Evolutionary conservation across 495 filamentous ascomycete genomes (phyloP).

Genomic region (Neurospora sp.): DNA sequence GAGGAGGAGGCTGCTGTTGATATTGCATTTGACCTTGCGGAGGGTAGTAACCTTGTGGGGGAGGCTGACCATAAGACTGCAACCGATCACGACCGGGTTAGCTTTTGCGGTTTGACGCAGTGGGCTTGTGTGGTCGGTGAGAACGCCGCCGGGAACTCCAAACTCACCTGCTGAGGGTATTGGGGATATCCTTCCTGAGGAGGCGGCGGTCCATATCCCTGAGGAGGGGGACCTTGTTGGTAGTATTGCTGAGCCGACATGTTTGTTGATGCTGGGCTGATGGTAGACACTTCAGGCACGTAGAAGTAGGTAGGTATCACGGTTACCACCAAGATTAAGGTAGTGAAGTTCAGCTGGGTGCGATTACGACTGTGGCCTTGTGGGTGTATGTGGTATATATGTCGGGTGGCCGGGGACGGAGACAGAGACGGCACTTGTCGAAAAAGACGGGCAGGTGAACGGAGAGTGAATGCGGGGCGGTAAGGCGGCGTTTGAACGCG

Average conservation of each 20-base stretch:
- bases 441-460: not conserved
- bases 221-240: conserved; percentile 16
- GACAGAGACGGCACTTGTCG: not conserved
- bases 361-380: not conserved
- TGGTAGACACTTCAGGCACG: not conserved
- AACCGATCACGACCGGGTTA: not conserved
- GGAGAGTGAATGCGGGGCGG: not conserved
- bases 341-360: not conserved
- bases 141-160: not conserved
- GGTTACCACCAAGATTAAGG: not conserved
- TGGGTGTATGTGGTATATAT: not conserved
- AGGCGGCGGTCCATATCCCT: conserved; percentile 9
- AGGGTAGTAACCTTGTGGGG: conserved; percentile 20
- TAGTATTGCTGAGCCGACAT: conserved; percentile 27
- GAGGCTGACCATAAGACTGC: conserved; percentile 11
- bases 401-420: not conserved
- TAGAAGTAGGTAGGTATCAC: not conserved
- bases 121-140: not conserved
- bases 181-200: conserved; percentile 15
- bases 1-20: conserved; percentile 48
- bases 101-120: not conserved
- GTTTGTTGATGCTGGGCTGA: not conserved
- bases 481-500: not conserved
- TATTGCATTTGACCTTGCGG: conserved; percentile 36
- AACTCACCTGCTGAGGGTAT: conserved; percentile 20